Percentiles rank a stretch among this genome's conserved stretches.
Evolutionary conservation across 2,329 filamentous ascomycete genomes (phyloP).

Genomic region (Colletotrichum limetticola): DNA sequence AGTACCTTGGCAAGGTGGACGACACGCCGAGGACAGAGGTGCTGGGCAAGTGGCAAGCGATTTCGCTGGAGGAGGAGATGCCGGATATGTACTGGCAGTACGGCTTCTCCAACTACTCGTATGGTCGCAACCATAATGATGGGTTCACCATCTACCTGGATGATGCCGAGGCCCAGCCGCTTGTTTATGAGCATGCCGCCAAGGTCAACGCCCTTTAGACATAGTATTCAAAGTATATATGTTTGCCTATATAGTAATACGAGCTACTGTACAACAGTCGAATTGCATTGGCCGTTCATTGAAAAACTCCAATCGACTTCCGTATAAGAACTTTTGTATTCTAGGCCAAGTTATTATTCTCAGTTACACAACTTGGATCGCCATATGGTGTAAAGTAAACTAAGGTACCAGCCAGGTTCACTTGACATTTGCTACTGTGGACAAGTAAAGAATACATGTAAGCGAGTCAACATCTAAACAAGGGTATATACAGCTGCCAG

Average conservation of each 20-base stretch:
- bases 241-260: background rate
- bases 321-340: rapidly evolving
- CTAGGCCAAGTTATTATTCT: too few species aligned
- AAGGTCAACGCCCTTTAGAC: constrained; percentile 44
- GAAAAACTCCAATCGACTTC: background rate
- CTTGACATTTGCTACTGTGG: too few species aligned
- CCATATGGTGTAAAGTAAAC: too few species aligned
- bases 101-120: constrained; percentile 61
- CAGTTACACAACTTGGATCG: too few species aligned
- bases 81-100: constrained; percentile 68
- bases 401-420: too few species aligned
- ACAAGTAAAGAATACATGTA: background rate
- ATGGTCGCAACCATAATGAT: constrained; percentile 64
- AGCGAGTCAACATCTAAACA: background rate
- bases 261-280: background rate
- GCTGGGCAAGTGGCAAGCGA: constrained; percentile 60
- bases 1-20: constrained; percentile 54
- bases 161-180: constrained; percentile 54
- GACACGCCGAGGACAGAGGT: constrained; percentile 57
- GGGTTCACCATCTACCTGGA: constrained; percentile 68
- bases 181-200: constrained; percentile 57
- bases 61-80: constrained; percentile 57
- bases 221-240: too few species aligned
- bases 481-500: background rate
- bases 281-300: background rate